phyloP scores from a whole-genome alignment of 139 green algal species.

The Picochlorum sp. region DNA sequence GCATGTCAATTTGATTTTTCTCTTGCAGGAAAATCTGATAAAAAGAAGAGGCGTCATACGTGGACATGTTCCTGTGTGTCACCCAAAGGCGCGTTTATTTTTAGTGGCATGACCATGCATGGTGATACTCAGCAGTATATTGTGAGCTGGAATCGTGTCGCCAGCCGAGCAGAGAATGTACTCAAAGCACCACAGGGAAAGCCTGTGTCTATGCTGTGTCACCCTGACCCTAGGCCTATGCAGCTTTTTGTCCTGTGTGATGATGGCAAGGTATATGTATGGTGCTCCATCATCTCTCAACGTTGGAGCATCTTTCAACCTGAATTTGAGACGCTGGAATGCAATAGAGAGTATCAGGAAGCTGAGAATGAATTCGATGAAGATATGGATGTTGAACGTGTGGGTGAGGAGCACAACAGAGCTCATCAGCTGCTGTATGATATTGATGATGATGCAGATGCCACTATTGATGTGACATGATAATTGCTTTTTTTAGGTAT shows the following conservation, averaged over 20 bases:
- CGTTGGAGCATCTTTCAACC: conserved; percentile 93
- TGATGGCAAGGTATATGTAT: conserved; percentile 61
- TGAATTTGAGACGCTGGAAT: conserved; percentile 85
- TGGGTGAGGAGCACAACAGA: too few species aligned
- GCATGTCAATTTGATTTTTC: not conserved
- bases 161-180: not conserved
- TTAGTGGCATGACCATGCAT: too few species aligned
- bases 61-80: too few species aligned
- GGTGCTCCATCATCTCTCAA: conserved; percentile 64
- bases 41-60: not conserved
- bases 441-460: too few species aligned
- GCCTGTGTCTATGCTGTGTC: conserved; percentile 57
- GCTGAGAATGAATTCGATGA: conserved; percentile 10
- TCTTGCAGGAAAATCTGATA: not conserved
- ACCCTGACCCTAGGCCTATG: conserved; percentile 53
- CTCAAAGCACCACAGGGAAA: not conserved
- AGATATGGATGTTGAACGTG: not conserved
- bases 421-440: too few species aligned
- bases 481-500: too few species aligned
- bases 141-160: too few species aligned
- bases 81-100: too few species aligned
- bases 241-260: conserved; percentile 48
- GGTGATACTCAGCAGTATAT: too few species aligned
- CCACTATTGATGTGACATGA: too few species aligned
- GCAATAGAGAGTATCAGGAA: conserved; percentile 45